Conservation (phyloP, 2,329 filamentous ascomycete species). For the Fusarium anguioides region DNA sequence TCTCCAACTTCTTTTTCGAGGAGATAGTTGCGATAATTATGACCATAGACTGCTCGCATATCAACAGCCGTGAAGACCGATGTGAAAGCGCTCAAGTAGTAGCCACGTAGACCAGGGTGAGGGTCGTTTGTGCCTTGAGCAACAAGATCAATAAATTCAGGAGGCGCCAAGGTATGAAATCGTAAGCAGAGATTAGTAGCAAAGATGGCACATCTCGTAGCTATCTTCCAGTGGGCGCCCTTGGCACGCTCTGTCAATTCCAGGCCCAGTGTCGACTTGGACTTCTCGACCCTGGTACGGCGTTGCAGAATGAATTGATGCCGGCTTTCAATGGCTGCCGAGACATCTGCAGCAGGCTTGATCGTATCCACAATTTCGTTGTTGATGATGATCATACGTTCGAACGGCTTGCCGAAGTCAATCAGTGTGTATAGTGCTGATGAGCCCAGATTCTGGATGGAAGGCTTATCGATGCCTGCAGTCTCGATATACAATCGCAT, state of each 20-base stretch:
- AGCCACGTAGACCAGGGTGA: constrained; percentile 84
- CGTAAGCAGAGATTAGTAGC: constrained; percentile 90
- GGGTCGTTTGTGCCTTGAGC: constrained; percentile 86
- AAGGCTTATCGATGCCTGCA: constrained; percentile 90
- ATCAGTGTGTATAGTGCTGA: constrained; percentile 86
- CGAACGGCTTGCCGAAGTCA: constrained; percentile 90
- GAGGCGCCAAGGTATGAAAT: constrained; percentile 87
- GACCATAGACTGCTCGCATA: constrained; percentile 84
- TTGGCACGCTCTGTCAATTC: constrained; percentile 83
- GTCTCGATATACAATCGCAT: constrained; percentile 92
- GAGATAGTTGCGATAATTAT: constrained; percentile 89
- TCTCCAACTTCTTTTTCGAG: constrained; percentile 78
- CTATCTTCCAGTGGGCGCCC: constrained; percentile 95
- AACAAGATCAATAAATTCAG: constrained; percentile 85
- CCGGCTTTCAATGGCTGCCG: constrained; percentile 66
- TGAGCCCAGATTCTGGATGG: constrained; percentile 88
- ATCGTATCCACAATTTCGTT: constrained; percentile 76
- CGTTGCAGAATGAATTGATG: constrained; percentile 80
- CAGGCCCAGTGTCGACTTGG: constrained; percentile 82
- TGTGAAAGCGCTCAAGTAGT: constrained; percentile 83
- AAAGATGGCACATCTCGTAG: constrained; percentile 87
- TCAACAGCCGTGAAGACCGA: constrained; percentile 86
- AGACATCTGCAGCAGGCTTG: constrained; percentile 73
- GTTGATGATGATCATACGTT: constrained; percentile 86
- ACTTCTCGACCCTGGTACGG: constrained; percentile 80